Conservation (phyloP, 768 basidiomycete genomes). For the Psilocybe cubensis region DNA sequence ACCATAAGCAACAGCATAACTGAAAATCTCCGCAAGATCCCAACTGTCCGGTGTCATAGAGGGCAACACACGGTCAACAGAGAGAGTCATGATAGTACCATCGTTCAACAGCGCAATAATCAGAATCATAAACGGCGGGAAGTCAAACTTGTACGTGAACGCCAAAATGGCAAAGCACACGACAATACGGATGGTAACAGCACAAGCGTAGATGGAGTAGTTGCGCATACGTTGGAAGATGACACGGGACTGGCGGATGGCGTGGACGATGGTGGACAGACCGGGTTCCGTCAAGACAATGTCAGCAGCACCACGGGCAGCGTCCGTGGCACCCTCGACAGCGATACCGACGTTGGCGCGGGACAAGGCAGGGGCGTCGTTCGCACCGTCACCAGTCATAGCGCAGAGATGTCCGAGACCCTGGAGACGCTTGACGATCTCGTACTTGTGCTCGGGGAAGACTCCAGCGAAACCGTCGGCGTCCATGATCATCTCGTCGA, state of each 20-base stretch:
- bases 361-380: constrained; percentile 96
- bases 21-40: constrained; percentile 96
- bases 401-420: constrained; percentile 95
- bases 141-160: constrained; percentile 96
- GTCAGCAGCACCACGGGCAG: constrained; percentile 97
- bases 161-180: constrained; percentile 96
- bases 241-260: constrained; percentile 96
- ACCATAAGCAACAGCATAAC: constrained; percentile 95
- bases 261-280: constrained; percentile 98
- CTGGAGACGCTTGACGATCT: constrained; percentile 98
- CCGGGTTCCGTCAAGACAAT: constrained; percentile 98
- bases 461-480: constrained; percentile 99
- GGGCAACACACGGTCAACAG: constrained; percentile 93
- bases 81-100: constrained; percentile 98
- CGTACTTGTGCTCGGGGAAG: constrained; percentile 99
- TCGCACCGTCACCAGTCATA: constrained; percentile 99
- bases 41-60: constrained; percentile 92
- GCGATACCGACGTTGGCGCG: constrained; percentile 99
- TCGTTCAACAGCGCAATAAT: constrained; percentile 97
- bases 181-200: constrained; percentile 98
- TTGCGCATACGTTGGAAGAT: constrained; percentile 99
- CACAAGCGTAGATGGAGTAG: constrained; percentile 96
- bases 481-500: constrained; percentile 99
- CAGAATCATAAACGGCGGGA: constrained; percentile 99
- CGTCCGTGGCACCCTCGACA: constrained; percentile 98